Percentiles rank a stretch among this genome's conserved stretches.
Evolutionary conservation across 345 rosid genomes (phyloP).

Genomic region (Eucalyptus brandiana): DNA sequence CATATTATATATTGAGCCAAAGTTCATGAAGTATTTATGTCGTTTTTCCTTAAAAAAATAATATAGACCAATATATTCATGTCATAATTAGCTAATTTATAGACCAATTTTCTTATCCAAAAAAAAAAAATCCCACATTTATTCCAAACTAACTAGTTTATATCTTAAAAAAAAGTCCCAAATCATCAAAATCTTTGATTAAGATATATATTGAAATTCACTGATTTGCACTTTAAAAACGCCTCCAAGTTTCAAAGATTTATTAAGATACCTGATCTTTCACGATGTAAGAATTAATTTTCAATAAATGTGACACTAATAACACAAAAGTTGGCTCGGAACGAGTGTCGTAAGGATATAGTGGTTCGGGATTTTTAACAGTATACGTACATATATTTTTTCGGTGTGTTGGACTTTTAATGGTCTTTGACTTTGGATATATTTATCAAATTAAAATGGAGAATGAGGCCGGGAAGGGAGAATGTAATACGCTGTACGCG

Average conservation of each 20-base stretch:
- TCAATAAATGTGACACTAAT: accelerated
- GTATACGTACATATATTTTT: no score
- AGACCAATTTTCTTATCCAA: background rate
- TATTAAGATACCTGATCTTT: no score
- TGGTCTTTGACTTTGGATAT: background rate
- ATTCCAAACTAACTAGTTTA: no score
- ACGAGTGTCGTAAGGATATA: background rate
- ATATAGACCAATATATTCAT: background rate
- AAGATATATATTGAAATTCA: background rate
- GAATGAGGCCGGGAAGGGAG: background rate
- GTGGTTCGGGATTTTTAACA: no score
- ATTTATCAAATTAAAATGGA: background rate
- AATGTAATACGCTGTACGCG: background rate
- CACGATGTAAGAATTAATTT: background rate
- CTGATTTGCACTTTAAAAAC: accelerated
- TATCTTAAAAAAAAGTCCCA: background rate
- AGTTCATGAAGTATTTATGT: no score
- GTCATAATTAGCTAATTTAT: background rate
- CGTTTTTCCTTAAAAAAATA: no score
- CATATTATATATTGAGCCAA: no score
- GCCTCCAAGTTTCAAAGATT: background rate
- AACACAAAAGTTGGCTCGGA: background rate
- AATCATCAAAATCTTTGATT: background rate
- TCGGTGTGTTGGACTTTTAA: background rate
- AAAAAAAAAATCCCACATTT: no score